Evolutionary conservation across 768 basidiomycete species (phyloP).

Genomic region (Sarcodon aspratus): DNA sequence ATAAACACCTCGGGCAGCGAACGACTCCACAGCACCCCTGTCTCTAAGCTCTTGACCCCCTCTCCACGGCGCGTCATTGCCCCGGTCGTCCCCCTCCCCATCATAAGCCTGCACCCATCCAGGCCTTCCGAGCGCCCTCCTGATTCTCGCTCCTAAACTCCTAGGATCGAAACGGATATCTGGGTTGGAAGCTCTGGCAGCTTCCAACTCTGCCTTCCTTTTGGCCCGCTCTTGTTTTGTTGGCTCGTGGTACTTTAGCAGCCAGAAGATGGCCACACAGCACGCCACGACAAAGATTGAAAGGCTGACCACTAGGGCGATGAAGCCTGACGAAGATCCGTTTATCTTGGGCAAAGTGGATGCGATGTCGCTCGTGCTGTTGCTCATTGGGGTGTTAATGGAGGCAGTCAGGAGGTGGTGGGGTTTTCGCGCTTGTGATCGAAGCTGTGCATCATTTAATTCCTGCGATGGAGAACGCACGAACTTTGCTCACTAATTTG

Average conservation of each 20-base stretch:
- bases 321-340: slow-evolving; percentile 35
- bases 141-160: slow-evolving; percentile 17
- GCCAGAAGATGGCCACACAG: slow-evolving; percentile 41
- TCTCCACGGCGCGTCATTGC: slow-evolving; percentile 2
- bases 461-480: too few species aligned
- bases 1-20: neutral
- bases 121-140: slow-evolving; percentile 16
- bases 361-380: neutral
- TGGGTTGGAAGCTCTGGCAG: slow-evolving; percentile 12
- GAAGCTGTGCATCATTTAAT: too few species aligned
- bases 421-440: too few species aligned
- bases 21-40: neutral
- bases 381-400: too few species aligned
- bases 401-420: too few species aligned
- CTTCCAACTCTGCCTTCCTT: slow-evolving; percentile 15
- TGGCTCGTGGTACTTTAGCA: slow-evolving; percentile 39
- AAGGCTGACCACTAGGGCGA: slow-evolving; percentile 46
- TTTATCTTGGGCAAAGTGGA: slow-evolving; percentile 11
- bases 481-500: too few species aligned
- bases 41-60: slow-evolving; percentile 6
- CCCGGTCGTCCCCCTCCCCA: slow-evolving; percentile 24
- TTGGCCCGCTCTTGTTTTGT: slow-evolving; percentile 26
- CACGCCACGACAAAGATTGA: slow-evolving; percentile 40
- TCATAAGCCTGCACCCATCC: slow-evolving; percentile 29
- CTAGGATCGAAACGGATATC: slow-evolving; percentile 11